A percentile compares a stretch with the other conserved stretches of the same genome.
These are phyloP conservation scores for Drechslerella dactyloides DNA, from an alignment of 2,329 filamentous ascomycete genomes.

Conservation along the genomic window DNA sequence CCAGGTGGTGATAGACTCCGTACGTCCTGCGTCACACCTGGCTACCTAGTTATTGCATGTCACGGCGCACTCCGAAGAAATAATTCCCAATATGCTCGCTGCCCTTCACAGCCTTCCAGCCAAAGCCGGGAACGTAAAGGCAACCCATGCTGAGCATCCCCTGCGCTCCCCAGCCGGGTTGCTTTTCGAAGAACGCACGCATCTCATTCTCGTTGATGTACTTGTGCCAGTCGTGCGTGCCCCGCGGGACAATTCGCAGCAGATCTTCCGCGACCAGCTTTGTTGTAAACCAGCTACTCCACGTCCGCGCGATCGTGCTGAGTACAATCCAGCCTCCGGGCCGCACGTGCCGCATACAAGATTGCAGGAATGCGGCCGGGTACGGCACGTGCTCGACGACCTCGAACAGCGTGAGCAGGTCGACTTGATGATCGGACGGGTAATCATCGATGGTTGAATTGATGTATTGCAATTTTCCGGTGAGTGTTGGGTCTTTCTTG, in stretches of 20 bases:
- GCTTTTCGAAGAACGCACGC: slow-evolving; percentile 62
- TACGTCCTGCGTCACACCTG: no score
- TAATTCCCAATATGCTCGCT: slow-evolving; percentile 92
- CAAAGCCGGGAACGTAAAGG: slow-evolving; percentile 85
- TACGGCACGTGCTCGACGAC: slow-evolving; percentile 90
- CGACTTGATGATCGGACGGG: slow-evolving; percentile 64
- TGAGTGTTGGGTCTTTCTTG: slow-evolving; percentile 72
- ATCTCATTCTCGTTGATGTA: slow-evolving; percentile 90
- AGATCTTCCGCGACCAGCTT: slow-evolving; percentile 90
- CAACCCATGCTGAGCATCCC: slow-evolving; percentile 71
- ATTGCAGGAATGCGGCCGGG: slow-evolving; percentile 74
- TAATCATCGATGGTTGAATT: slow-evolving; percentile 76
- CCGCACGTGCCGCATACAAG: slow-evolving; percentile 75
- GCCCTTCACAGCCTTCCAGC: slow-evolving; percentile 82
- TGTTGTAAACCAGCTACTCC: slow-evolving; percentile 88
- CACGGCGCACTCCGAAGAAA: slow-evolving; percentile 82
- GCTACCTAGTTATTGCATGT: no score
- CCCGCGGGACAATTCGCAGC: slow-evolving; percentile 82
- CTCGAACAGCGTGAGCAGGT: slow-evolving; percentile 88
- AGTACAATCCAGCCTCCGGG: slow-evolving; percentile 93
- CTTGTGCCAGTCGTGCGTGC: slow-evolving; percentile 95
- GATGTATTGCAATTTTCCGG: slow-evolving; percentile 71
- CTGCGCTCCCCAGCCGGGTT: slow-evolving; percentile 56
- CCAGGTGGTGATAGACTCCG: neutral
- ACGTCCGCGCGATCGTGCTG: slow-evolving; percentile 89